Conservation (phyloP, 2,329 filamentous ascomycete species). For the Davidsoniella virescens region DNA sequence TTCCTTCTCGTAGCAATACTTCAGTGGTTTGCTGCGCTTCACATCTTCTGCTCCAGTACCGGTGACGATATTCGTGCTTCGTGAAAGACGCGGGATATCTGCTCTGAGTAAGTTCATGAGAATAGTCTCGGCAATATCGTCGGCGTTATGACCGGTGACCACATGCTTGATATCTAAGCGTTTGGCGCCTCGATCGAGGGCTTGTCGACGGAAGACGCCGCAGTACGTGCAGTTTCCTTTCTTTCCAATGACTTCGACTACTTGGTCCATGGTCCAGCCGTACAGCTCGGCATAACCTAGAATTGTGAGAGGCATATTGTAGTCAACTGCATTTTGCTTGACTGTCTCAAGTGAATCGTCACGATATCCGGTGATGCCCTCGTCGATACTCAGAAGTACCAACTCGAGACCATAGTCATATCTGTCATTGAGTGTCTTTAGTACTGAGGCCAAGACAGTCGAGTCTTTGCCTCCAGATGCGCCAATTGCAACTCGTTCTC, state of each 20-base stretch:
- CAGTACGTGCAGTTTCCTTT: constrained; percentile 99
- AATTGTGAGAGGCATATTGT: constrained; percentile 81
- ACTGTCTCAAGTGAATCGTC: constrained; percentile 95
- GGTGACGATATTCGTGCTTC: constrained; percentile 82
- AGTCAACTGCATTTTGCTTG: constrained; percentile 81
- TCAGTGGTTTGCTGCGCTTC: constrained; percentile 88
- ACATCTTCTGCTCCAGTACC: constrained; percentile 66
- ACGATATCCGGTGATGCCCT: constrained; percentile 91
- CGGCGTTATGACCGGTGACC: constrained; percentile 93
- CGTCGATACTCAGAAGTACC: constrained; percentile 79
- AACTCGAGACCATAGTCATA: constrained; percentile 76
- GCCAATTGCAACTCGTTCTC: constrained; percentile 83
- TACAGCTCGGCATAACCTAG: constrained; percentile 89
- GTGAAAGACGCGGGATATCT: constrained; percentile 70
- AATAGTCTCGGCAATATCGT: constrained; percentile 93
- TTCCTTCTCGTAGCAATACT: constrained; percentile 98
- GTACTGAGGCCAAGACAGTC: constrained; percentile 82
- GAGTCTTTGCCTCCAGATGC: constrained; percentile 96
- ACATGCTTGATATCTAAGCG: constrained; percentile 80
- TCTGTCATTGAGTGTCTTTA: constrained; percentile 87
- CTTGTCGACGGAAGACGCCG: constrained; percentile 87
- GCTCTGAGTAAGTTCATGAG: constrained; percentile 92
- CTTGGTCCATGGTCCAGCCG: constrained; percentile 98
- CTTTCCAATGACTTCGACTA: constrained; percentile 89
- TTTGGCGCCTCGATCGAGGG: constrained; percentile 80